These are phyloP conservation scores for Scedosporium apiospermum DNA, from an alignment of 2,329 filamentous ascomycete genomes.

Conservation along the genomic window DNA sequence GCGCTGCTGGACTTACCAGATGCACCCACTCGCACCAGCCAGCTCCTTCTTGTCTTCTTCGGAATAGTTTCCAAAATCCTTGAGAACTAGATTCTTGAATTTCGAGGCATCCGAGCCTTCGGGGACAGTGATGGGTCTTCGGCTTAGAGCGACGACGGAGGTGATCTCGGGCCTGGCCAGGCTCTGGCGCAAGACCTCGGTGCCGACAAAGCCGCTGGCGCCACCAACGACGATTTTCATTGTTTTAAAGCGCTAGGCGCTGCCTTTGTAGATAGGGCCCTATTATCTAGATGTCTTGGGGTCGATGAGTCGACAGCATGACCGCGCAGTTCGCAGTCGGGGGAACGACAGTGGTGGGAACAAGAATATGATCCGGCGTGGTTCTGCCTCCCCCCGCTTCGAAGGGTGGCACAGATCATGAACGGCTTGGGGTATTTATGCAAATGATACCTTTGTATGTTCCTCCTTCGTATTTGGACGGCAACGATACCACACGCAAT, in stretches of 20 bases:
- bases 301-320: background rate
- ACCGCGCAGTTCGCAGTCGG: too few relatives aligned
- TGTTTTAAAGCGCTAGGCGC: constrained; percentile 12
- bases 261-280: background rate
- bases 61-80: constrained; percentile 30
- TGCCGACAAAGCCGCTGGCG: constrained; percentile 30
- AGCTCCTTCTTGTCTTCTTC: constrained; percentile 28
- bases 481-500: too few relatives aligned
- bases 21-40: constrained; percentile 29
- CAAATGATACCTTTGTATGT: too few relatives aligned
- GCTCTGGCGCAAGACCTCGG: constrained; percentile 33
- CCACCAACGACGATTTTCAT: constrained; percentile 36
- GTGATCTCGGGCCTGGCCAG: constrained; percentile 24
- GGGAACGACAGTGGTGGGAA: background rate
- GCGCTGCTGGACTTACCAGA: constrained; percentile 22
- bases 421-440: background rate
- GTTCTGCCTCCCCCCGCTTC: background rate
- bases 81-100: constrained; percentile 26
- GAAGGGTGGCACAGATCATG: background rate
- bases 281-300: background rate
- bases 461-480: too few relatives aligned
- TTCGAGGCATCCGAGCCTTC: constrained; percentile 21
- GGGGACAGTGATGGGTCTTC: constrained; percentile 22
- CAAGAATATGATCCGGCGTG: background rate
- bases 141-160: constrained; percentile 30